Evolutionary conservation across 1,284 basidiomycete genomes (phyloP).

Genomic region (Ustilago sp.): DNA sequence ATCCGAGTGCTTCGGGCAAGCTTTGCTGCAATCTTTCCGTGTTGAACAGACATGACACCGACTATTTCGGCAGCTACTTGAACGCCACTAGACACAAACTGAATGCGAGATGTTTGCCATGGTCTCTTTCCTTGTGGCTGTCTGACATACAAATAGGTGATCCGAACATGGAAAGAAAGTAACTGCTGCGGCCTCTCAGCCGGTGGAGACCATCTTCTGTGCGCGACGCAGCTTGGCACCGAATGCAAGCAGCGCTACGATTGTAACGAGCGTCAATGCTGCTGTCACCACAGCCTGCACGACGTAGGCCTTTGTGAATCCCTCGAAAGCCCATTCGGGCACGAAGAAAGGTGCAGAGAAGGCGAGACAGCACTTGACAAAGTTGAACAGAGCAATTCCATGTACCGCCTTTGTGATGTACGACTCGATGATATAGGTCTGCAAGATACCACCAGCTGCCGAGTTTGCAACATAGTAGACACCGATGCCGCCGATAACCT

Average conservation of each 20-base stretch:
- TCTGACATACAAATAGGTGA: not conserved
- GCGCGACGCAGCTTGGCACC: constrained; percentile 41
- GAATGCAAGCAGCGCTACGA: constrained; percentile 48
- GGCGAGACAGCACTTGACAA: constrained; percentile 70
- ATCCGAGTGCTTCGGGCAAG: too few relatives aligned
- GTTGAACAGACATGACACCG: not conserved
- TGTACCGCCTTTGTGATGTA: constrained; percentile 66
- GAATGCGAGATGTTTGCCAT: not conserved
- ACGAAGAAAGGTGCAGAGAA: constrained; percentile 69
- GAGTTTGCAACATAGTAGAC: constrained; percentile 63
- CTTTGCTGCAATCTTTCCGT: not conserved
- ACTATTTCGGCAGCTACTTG: not conserved
- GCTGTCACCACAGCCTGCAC: constrained; percentile 65
- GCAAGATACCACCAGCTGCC: constrained; percentile 36
- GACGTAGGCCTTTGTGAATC: constrained; percentile 59
- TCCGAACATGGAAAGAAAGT: not conserved
- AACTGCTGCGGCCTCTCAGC: not conserved
- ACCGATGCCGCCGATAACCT: constrained; percentile 68
- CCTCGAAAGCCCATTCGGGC: constrained; percentile 62
- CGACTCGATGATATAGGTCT: constrained; percentile 69
- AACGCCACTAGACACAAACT: not conserved
- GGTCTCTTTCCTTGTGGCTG: not conserved
- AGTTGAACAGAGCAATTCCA: constrained; percentile 69
- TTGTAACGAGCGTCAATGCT: constrained; percentile 53
- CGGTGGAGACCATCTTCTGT: constrained; percentile 49